Evolutionary conservation across 108 stramenopile genomes (phyloP), one percentile per base, ranked within the genome.

Genomic region (Epipyxis sp.): DNA sequence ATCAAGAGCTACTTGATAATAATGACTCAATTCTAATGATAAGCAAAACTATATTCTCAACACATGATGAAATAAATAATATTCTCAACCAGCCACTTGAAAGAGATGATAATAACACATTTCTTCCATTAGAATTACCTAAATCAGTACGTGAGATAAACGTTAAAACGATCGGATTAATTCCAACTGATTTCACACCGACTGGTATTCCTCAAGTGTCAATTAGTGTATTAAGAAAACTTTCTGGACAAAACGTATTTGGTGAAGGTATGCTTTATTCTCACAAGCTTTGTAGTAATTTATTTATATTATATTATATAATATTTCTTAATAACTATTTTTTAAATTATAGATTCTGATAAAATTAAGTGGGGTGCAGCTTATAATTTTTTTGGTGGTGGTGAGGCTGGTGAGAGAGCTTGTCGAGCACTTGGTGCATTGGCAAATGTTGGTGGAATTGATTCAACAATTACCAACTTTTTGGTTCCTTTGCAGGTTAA

Each of bases 391-490:
- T 93, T 95, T 68, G 93, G 91, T 3, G 89, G 91, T 25, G 90
- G 90, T 0, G 69, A 90, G 42, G 79, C 81, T 62, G 97, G 95
- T 0, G 91, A 92, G 59, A 88, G 92, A 40, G 98, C 96, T 0
- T 99, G 98, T 83, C 87, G 86, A 45, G 96, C 95, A 3, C 81
- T 99, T 30, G 91, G 77, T 74, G 92, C 92, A 40, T 88, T 98
- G 1, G 88, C 89, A 72, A 86, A 87, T 34, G 92, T 97, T 69
- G 91, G 92, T 29, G 91, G 90, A n/a, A 92, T 98, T 67, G 95
- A 98, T 77, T 97, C 95, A 40, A 98, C 98, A 94, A 91, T 99
- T 76, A 89, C 83, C 78, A 95, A 91, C 79, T 90, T 89, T 76
- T 59, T 90, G 62, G 59, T 67, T 43, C 88, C 88, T 42, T 88